Conservation (phyloP, 129 eudicot genomes). For the Apium graveolens region DNA sequence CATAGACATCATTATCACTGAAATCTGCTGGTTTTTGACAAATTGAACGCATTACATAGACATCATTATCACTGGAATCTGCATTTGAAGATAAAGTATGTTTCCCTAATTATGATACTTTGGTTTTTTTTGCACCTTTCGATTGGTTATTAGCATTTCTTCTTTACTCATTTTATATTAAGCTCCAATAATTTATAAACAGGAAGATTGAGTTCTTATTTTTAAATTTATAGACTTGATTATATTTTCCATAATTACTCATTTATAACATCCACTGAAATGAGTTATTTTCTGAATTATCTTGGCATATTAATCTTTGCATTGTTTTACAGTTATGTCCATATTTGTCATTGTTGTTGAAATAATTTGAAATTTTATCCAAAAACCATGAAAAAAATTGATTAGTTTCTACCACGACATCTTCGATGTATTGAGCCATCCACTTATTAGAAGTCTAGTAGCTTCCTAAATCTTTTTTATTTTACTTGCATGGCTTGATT, state of each 20-base stretch:
- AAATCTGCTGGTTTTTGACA: no score
- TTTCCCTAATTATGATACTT: background rate
- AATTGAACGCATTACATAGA: no score
- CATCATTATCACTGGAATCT: no score
- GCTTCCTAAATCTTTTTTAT: no score
- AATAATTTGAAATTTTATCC: background rate
- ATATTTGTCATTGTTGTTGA: background rate
- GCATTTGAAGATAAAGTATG: background rate
- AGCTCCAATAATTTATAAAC: background rate
- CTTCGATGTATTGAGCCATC: no score
- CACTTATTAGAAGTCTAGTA: no score
- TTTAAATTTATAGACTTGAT: background rate
- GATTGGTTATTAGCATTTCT: background rate
- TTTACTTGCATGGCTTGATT: no score
- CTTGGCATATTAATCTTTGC: background rate
- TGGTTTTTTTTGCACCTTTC: no score
- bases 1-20: background rate
- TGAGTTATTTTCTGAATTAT: background rate
- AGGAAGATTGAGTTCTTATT: background rate
- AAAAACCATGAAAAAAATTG: background rate
- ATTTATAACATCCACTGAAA: background rate
- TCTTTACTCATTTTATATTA: background rate
- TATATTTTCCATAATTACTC: background rate
- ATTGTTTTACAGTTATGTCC: background rate
- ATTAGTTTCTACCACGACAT: no score